Evolutionary conservation across 306 rosid genomes (phyloP), one percentile per base, ranked within the genome.

Genomic region (Heteromeles arbutifolia): DNA sequence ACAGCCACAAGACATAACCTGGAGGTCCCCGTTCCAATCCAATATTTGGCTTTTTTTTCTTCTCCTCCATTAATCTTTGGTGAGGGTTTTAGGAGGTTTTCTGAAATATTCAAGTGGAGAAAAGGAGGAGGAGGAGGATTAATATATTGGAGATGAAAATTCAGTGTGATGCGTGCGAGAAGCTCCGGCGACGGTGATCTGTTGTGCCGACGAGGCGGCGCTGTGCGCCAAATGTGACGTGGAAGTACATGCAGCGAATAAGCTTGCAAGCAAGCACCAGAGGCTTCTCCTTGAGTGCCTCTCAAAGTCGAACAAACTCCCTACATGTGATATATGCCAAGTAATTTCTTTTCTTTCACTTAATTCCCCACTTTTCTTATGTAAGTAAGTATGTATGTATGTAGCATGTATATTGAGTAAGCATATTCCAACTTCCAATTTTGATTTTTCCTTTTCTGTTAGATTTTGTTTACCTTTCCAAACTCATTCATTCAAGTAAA

Each of bases 91-190:
- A 15, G 54, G 53, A 48, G 54, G 54, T 28, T 61, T 26, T 61
- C 21, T 13, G 2, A 48, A 48, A 48, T 3, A 48, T 61, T 29
- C 34, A 26, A 26, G 66, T 5, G 8, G 34, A 61, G 21, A 26
- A 24, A n/a, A 57, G 21, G 19, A 12, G 29, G 37, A 3, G 65
- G 32, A 25, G 37, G 28, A 65, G 32, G 39, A 21, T 17, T 13
- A 29, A 54, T 5, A 4, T 1, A 3, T 21, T 13, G 73, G 78
- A 80, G 69, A 93, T 93, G 99, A 95, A 89, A 74, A 92, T 95
- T 50, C 99, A 90, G 96, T 95, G 99, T 72, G 99, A 95, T 87
- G 97, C 89, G 74, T 95, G 99, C 70, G 99, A 95, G 92, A 92
- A 85, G 77, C 95, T 43, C 99, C 96, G 8, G 97, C 99, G 32